These are phyloP conservation scores for Acanthamoeba sp. DNA, from an alignment of 208 protist genomes.

Conservation along the genomic window DNA sequence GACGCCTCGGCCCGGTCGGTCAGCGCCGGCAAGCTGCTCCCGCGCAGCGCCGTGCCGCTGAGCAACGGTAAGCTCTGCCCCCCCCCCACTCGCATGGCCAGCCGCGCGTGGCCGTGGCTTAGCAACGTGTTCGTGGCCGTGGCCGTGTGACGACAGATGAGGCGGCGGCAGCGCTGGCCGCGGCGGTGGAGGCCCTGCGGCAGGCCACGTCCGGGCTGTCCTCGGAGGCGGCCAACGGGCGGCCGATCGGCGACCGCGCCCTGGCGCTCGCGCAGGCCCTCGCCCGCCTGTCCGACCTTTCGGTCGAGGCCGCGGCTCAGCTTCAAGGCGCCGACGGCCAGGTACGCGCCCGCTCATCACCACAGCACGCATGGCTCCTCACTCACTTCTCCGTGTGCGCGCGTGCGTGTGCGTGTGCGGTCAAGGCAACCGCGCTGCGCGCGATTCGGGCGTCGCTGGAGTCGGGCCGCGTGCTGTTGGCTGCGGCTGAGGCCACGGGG, in stretches of 20 bases:
- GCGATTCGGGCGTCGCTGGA: not conserved
- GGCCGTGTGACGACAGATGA: not conserved
- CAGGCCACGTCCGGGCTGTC: not conserved
- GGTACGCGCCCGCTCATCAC: not conserved
- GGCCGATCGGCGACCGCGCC: slow-evolving; percentile 4
- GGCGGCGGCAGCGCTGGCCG: not conserved
- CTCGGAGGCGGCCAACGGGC: slow-evolving; percentile 3
- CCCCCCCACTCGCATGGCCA: not conserved
- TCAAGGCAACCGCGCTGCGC: not conserved
- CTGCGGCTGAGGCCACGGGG: slow-evolving; percentile 8
- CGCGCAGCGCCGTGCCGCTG: not conserved
- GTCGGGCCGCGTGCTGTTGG: not conserved
- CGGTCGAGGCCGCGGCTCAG: not conserved
- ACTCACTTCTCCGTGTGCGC: not conserved
- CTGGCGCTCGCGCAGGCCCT: not conserved
- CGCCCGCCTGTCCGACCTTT: not conserved
- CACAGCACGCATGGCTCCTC: not conserved
- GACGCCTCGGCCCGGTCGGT: not conserved
- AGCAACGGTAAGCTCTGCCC: not conserved
- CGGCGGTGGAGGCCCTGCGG: not conserved
- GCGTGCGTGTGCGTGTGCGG: not conserved
- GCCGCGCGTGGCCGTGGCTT: too few species aligned
- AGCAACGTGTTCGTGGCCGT: too few species aligned
- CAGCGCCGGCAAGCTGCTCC: not conserved
- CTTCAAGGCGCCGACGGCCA: not conserved